These are phyloP conservation scores for Ustilago hordei DNA, from an alignment of 1,284 basidiomycete species.

Conservation along the genomic window DNA sequence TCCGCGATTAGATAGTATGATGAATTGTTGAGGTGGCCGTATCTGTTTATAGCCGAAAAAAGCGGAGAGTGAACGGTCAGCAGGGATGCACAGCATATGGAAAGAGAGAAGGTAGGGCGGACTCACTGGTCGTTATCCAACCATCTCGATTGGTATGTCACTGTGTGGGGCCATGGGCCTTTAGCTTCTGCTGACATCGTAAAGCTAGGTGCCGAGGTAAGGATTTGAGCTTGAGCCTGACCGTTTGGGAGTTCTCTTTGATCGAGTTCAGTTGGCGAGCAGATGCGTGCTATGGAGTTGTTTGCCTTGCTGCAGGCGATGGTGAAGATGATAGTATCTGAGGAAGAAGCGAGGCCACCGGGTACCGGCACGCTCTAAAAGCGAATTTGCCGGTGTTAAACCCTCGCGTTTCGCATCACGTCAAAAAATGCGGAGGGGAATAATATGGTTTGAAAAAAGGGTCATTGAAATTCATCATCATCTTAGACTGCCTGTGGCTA, in stretches of 20 bases:
- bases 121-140: slow-evolving; percentile 58
- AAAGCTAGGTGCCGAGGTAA: not conserved
- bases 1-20: slow-evolving; percentile 54
- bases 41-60: slow-evolving; percentile 16
- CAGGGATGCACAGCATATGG: not conserved
- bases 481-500: too few species aligned
- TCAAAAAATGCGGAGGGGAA: not conserved
- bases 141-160: slow-evolving; percentile 51
- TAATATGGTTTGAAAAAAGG: not conserved
- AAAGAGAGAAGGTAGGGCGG: not conserved
- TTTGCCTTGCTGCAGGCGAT: not conserved
- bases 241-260: not conserved
- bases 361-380: not conserved
- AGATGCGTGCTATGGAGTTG: not conserved
- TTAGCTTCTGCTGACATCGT: slow-evolving; percentile 30
- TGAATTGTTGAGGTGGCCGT: slow-evolving; percentile 59
- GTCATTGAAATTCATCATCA: not conserved
- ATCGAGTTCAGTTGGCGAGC: not conserved
- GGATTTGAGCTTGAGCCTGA: not conserved
- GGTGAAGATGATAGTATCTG: not conserved
- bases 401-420: slow-evolving; percentile 5
- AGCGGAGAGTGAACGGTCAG: not conserved
- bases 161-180: slow-evolving; percentile 33
- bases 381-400: not conserved
- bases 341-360: not conserved